A percentile compares a stretch with the other conserved stretches of the same genome.
Conservation (phyloP, 306 rosid species). For the Cucumis hystrix region DNA sequence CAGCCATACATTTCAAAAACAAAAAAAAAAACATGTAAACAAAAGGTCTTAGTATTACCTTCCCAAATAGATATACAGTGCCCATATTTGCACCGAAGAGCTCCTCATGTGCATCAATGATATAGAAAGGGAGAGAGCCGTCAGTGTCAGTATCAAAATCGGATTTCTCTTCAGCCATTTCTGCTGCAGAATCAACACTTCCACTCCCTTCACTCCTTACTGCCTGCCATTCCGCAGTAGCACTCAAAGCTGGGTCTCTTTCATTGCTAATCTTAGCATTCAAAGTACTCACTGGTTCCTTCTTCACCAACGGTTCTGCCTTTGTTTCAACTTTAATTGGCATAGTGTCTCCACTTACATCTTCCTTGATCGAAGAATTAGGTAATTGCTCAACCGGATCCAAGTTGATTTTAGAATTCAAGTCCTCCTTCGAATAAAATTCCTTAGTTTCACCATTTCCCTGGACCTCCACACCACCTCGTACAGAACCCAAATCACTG, state of each 20-base stretch:
- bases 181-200: slow-evolving; percentile 15
- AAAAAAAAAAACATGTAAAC: too few species aligned
- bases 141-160: slow-evolving; percentile 49
- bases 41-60: slow-evolving; percentile 28
- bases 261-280: slow-evolving; percentile 59
- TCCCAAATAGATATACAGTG: slow-evolving; percentile 75
- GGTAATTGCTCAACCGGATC: slow-evolving; percentile 4
- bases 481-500: slow-evolving; percentile 16
- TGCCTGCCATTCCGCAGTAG: slow-evolving; percentile 69
- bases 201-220: slow-evolving; percentile 31
- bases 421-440: slow-evolving; percentile 5
- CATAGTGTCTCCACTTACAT: slow-evolving; percentile 22
- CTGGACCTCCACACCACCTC: slow-evolving; percentile 2
- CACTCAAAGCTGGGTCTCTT: slow-evolving; percentile 44
- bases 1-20: too few species aligned
- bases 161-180: slow-evolving; percentile 19
- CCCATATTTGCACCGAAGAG: slow-evolving; percentile 68
- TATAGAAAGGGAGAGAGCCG: slow-evolving; percentile 60
- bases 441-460: slow-evolving; percentile 11
- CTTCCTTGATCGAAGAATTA: slow-evolving; percentile 11
- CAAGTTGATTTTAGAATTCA: slow-evolving; percentile 12
- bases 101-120: slow-evolving; percentile 82
- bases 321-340: slow-evolving; percentile 21
- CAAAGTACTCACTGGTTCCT: slow-evolving; percentile 37
- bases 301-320: slow-evolving; percentile 20